Evolutionary conservation across 2,329 filamentous ascomycete genomes (phyloP).

Genomic region (Podosphaera xanthii): DNA sequence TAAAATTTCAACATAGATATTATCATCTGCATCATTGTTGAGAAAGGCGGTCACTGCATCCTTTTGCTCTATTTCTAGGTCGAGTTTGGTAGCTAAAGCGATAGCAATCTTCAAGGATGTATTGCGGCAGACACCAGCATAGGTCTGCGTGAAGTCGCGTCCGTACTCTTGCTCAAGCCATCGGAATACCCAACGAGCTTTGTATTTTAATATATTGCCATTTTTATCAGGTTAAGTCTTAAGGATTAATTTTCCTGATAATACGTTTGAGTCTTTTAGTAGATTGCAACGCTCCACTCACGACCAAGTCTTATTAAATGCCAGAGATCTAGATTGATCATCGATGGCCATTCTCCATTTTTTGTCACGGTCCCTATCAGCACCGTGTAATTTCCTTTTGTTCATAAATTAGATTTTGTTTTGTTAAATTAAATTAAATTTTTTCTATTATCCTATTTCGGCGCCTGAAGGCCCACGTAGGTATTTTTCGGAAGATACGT

Average conservation of each 20-base stretch:
- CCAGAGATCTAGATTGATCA: background rate
- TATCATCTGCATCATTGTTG: background rate
- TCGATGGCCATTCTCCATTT: background rate
- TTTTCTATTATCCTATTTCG: too few species aligned
- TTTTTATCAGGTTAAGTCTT: background rate
- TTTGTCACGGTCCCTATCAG: too few species aligned
- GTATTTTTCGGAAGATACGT: too few species aligned
- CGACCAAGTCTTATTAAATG: background rate
- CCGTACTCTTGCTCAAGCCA: too few species aligned
- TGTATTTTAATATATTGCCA: background rate
- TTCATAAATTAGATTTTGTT: too few species aligned
- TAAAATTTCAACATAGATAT: background rate
- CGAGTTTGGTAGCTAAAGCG: background rate
- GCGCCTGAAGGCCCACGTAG: too few species aligned
- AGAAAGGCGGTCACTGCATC: background rate
- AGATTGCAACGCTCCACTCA: background rate
- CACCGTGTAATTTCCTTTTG: too few species aligned
- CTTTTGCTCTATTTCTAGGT: background rate
- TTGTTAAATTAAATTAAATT: too few species aligned
- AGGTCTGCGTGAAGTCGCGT: too few species aligned
- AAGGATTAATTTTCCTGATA: background rate
- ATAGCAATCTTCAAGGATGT: background rate
- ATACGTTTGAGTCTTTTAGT: background rate
- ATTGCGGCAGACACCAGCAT: background rate
- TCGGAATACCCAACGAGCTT: background rate